A percentile compares a stretch with the other conserved stretches of the same genome.
Conservation (phyloP, 768 basidiomycete species). For the Amanita jacksonii region DNA sequence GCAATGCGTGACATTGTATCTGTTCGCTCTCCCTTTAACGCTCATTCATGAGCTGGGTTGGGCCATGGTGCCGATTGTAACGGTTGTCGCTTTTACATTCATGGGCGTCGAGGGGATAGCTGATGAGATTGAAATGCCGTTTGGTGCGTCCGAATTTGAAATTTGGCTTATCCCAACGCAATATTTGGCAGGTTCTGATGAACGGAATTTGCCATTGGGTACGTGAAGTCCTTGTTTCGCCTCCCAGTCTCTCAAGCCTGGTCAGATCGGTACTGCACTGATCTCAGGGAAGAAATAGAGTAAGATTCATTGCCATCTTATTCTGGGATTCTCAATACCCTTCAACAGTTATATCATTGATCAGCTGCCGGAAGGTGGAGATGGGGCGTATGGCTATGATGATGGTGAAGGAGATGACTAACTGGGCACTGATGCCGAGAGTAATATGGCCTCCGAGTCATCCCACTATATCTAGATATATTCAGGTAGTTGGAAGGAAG, state of each 20-base stretch:
- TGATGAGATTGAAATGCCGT: constrained; percentile 91
- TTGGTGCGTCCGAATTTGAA: constrained; percentile 41
- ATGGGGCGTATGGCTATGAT: constrained; percentile 63
- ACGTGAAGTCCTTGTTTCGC: constrained; percentile 11
- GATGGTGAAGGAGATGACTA: constrained; percentile 79
- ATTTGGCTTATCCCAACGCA: constrained; percentile 7
- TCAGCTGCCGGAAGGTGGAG: constrained; percentile 63
- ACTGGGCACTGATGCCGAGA: constrained; percentile 10
- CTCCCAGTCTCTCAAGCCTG: background rate
- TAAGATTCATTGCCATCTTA: constrained; percentile 25
- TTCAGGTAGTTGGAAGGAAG: background rate
- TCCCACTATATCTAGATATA: background rate
- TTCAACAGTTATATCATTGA: constrained; percentile 53
- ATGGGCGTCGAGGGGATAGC: constrained; percentile 97
- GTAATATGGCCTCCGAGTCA: background rate
- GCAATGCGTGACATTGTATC: constrained; percentile 90
- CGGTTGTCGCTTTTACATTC: constrained; percentile 81
- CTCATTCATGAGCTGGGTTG: constrained; percentile 77
- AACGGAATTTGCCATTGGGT: constrained; percentile 71
- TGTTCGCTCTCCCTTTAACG: constrained; percentile 84
- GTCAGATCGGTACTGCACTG: constrained; percentile 74
- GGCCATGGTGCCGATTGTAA: constrained; percentile 78
- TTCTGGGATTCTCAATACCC: constrained; percentile 9
- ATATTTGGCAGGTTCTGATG: constrained; percentile 39
- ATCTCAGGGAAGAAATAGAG: constrained; percentile 80